Conservation (phyloP, 140 eudicot genomes). For the Ambrosia hybrid region DNA sequence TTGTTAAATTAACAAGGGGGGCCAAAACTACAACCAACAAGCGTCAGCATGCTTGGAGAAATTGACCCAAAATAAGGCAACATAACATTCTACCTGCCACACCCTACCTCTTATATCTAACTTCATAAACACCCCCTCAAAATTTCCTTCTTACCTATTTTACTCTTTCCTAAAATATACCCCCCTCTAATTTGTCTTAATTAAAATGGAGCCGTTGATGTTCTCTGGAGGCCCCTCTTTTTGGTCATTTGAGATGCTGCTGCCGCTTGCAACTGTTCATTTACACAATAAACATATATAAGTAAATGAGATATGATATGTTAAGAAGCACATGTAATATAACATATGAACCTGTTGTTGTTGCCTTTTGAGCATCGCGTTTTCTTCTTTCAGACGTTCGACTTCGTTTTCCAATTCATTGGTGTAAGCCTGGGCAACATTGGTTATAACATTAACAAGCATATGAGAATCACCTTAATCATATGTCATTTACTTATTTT, state of each 20-base stretch:
- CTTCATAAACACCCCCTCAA: slow-evolving; percentile 31
- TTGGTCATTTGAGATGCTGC: slow-evolving; percentile 41
- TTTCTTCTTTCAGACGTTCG: slow-evolving; percentile 54
- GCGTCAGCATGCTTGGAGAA: slow-evolving; percentile 41
- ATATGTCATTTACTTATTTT: background rate
- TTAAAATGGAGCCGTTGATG: slow-evolving; percentile 63
- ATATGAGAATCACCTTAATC: background rate
- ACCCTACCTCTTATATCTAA: slow-evolving; percentile 40
- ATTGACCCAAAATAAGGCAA: slow-evolving; percentile 36
- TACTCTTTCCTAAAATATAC: slow-evolving; percentile 39
- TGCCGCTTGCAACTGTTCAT: slow-evolving; percentile 40
- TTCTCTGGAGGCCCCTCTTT: slow-evolving; percentile 52
- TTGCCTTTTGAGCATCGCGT: slow-evolving; percentile 59
- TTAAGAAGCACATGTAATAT: background rate
- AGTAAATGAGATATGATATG: background rate
- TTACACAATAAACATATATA: background rate
- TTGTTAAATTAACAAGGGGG: slow-evolving; percentile 30
- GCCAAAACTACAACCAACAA: slow-evolving; percentile 39
- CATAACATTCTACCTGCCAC: slow-evolving; percentile 37
- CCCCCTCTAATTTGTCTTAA: slow-evolving; percentile 14
- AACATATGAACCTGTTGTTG: slow-evolving; percentile 46
- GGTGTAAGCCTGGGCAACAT: slow-evolving; percentile 60
- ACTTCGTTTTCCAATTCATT: slow-evolving; percentile 64
- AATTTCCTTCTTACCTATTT: slow-evolving; percentile 28
- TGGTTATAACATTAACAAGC: background rate